Evolutionary conservation across 495 filamentous ascomycete genomes (phyloP).

Genomic region (Penicillium lividum): DNA sequence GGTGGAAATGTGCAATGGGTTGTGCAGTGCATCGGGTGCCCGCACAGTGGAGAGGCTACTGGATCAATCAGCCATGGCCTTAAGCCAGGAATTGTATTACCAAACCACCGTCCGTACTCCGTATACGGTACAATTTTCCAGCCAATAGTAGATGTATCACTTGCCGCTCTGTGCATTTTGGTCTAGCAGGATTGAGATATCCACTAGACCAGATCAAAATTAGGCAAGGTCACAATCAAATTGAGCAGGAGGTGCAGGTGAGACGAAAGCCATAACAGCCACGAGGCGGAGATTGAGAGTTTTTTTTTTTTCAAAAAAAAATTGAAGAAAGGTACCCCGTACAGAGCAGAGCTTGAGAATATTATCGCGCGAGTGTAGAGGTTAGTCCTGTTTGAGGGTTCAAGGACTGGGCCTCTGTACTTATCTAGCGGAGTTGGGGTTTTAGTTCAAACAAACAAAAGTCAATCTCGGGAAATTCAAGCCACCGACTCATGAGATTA

Average conservation of each 20-base stretch:
- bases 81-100: too few species aligned
- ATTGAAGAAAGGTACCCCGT: too few species aligned
- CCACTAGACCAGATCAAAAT: conserved; percentile 7
- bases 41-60: neutral
- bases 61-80: neutral
- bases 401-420: neutral
- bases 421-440: neutral
- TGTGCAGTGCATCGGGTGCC: neutral
- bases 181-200: conserved; percentile 9
- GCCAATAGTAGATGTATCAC: neutral
- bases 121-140: neutral
- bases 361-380: too few species aligned
- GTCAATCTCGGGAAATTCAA: neutral
- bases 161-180: neutral
- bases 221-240: neutral
- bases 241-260: neutral
- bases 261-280: neutral
- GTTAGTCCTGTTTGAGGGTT: too few species aligned
- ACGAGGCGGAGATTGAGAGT: too few species aligned
- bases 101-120: too few species aligned
- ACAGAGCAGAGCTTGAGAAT: too few species aligned
- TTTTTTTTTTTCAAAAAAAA: too few species aligned
- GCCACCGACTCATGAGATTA: neutral
- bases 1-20: neutral
- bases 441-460: neutral